Percentiles rank a stretch among this genome's conserved stretches.
These are phyloP conservation scores for Carex parvula DNA, from an alignment of 176 grass and related monocot genomes.

Conservation along the genomic window DNA sequence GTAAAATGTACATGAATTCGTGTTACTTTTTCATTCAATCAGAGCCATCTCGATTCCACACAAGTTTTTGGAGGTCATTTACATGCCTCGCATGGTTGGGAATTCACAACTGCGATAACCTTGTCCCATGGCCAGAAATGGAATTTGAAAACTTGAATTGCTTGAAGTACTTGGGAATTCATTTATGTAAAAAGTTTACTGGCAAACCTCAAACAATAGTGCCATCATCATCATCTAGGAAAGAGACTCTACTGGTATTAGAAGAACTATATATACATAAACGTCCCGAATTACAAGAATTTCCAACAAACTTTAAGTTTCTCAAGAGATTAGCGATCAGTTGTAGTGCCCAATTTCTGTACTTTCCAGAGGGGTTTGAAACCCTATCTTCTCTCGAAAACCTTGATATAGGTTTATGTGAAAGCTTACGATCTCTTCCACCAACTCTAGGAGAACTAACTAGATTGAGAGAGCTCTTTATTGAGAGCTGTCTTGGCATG, in stretches of 20 bases:
- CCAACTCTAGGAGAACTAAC: background rate
- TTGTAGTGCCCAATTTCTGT: background rate
- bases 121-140: background rate
- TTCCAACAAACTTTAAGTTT: background rate
- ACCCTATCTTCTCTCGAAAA: background rate
- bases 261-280: background rate
- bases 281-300: background rate
- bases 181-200: background rate
- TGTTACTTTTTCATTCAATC: background rate
- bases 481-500: background rate
- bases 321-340: background rate
- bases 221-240: background rate
- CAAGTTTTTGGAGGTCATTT: background rate
- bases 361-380: background rate
- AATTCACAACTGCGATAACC: background rate
- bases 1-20: background rate
- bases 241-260: background rate
- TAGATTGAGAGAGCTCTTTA: background rate
- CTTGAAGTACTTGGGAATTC: background rate
- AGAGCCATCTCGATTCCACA: background rate
- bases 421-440: background rate
- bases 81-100: background rate
- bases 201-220: background rate
- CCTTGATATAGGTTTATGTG: background rate
- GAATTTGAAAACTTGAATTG: background rate